A percentile compares a stretch with the other conserved stretches of the same genome.
Conservation (phyloP, 495 filamentous ascomycete species). For the Penicillium mononematosum region DNA sequence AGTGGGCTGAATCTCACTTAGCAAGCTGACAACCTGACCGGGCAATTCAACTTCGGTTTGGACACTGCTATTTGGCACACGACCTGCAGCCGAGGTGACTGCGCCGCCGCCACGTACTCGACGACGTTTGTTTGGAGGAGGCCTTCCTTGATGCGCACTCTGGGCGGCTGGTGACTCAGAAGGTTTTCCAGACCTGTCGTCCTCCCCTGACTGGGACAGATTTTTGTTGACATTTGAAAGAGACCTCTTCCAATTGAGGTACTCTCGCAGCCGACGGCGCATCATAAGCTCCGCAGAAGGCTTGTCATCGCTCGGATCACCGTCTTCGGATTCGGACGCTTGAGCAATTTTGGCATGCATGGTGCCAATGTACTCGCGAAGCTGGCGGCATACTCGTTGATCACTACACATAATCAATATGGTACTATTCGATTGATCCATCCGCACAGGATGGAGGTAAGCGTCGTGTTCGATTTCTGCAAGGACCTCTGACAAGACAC, state of each 20-base stretch:
- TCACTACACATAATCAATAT: slow-evolving; percentile 96
- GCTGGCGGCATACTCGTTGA: slow-evolving; percentile 79
- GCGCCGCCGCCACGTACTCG: slow-evolving; percentile 80
- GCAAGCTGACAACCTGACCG: slow-evolving; percentile 64
- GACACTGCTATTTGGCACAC: slow-evolving; percentile 65
- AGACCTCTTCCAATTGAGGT: slow-evolving; percentile 88
- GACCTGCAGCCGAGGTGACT: slow-evolving; percentile 51
- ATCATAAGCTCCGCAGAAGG: slow-evolving; percentile 84
- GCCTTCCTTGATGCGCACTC: slow-evolving; percentile 54
- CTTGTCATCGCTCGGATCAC: slow-evolving; percentile 49
- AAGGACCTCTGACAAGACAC: slow-evolving; percentile 76
- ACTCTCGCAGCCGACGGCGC: slow-evolving; percentile 80
- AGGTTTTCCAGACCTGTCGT: slow-evolving; percentile 11
- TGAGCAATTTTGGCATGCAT: slow-evolving; percentile 75
- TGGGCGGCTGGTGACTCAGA: slow-evolving; percentile 24
- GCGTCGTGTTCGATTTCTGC: slow-evolving; percentile 91
- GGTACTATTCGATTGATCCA: slow-evolving; percentile 86
- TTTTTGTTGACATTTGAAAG: slow-evolving; percentile 86
- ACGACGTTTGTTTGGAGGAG: slow-evolving; percentile 83
- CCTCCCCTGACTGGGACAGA: slow-evolving; percentile 38
- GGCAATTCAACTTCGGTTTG: slow-evolving; percentile 79
- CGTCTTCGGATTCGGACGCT: slow-evolving; percentile 15
- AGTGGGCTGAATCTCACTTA: slow-evolving; percentile 66
- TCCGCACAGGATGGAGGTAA: slow-evolving; percentile 71
- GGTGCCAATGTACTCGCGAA: slow-evolving; percentile 85